A percentile compares a stretch with the other conserved stretches of the same genome.
These are phyloP conservation scores for Eruca vesicaria DNA, from an alignment of 441 rosid species.

Conservation along the genomic window DNA sequence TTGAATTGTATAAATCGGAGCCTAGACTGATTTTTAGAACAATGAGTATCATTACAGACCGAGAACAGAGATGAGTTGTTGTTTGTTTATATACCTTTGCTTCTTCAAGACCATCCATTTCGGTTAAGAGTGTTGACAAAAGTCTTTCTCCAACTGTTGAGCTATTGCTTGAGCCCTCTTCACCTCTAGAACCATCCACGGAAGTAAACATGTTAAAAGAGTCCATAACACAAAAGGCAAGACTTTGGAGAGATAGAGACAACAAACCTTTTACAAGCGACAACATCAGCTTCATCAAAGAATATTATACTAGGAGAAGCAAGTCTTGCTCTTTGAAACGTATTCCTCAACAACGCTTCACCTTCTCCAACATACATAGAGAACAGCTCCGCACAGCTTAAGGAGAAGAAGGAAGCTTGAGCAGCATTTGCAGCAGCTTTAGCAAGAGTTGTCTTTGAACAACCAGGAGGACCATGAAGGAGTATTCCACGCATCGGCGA, in stretches of 20 bases:
- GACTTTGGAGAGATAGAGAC: not conserved
- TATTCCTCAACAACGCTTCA: slow-evolving; percentile 85
- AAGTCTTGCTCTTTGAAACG: slow-evolving; percentile 87
- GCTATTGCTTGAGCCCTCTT: slow-evolving; percentile 61
- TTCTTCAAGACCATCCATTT: slow-evolving; percentile 95
- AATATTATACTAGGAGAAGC: slow-evolving; percentile 94
- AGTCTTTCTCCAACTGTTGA: slow-evolving; percentile 87
- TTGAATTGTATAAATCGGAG: too few species aligned
- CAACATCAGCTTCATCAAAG: slow-evolving; percentile 92
- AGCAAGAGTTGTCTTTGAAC: slow-evolving; percentile 96
- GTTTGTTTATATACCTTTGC: slow-evolving; percentile 50
- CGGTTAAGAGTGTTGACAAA: slow-evolving; percentile 82
- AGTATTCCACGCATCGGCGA: slow-evolving; percentile 86
- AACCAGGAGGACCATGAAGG: slow-evolving; percentile 97
- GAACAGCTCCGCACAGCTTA: slow-evolving; percentile 92
- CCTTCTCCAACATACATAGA: slow-evolving; percentile 99
- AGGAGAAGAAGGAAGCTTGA: slow-evolving; percentile 89
- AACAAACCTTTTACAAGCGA: slow-evolving; percentile 75
- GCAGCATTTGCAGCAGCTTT: slow-evolving; percentile 96
- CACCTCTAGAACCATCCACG: slow-evolving; percentile 48
- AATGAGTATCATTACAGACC: too few species aligned
- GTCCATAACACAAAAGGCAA: not conserved
- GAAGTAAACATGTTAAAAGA: not conserved
- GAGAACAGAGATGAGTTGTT: not conserved
- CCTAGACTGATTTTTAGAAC: too few species aligned